These are phyloP conservation scores for Candida silvicultrix DNA, from an alignment of 805 yeast genomes.

Conservation along the genomic window DNA sequence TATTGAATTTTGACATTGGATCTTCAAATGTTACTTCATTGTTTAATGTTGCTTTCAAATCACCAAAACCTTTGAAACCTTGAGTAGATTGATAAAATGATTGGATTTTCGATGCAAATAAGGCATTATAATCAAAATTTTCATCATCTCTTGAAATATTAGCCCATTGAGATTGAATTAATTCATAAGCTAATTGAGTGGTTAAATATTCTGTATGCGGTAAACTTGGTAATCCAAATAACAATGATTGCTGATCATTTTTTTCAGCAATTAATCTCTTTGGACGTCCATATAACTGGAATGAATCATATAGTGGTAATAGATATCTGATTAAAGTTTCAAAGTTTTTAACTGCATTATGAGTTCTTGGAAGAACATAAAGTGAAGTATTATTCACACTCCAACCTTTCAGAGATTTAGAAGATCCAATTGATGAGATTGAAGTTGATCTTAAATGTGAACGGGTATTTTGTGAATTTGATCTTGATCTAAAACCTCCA, in stretches of 20 bases:
- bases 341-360: slow-evolving; percentile 63
- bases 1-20: slow-evolving; percentile 3
- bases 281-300: slow-evolving; percentile 72
- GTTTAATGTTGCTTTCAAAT: slow-evolving; percentile 3
- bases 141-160: slow-evolving; percentile 1
- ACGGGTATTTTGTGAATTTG: slow-evolving; percentile 3
- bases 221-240: slow-evolving; percentile 69
- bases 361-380: slow-evolving; percentile 63
- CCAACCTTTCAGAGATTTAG: slow-evolving; percentile 6
- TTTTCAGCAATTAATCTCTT: slow-evolving; percentile 52
- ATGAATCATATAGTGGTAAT: slow-evolving; percentile 65
- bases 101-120: slow-evolving; percentile 4
- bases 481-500: slow-evolving; percentile 1
- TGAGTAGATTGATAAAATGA: not conserved
- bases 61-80: slow-evolving; percentile 11
- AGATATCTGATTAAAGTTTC: slow-evolving; percentile 70
- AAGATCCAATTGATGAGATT: slow-evolving; percentile 5
- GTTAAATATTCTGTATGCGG: slow-evolving; percentile 59
- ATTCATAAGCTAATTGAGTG: slow-evolving; percentile 1
- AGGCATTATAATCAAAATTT: slow-evolving; percentile 2
- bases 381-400: slow-evolving; percentile 19
- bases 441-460: slow-evolving; percentile 6
- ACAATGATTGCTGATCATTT: slow-evolving; percentile 44
- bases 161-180: slow-evolving; percentile 15
- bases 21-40: slow-evolving; percentile 4